Conservation (phyloP, 73 alveolate genomes). For the Symbiodinium natans region DNA sequence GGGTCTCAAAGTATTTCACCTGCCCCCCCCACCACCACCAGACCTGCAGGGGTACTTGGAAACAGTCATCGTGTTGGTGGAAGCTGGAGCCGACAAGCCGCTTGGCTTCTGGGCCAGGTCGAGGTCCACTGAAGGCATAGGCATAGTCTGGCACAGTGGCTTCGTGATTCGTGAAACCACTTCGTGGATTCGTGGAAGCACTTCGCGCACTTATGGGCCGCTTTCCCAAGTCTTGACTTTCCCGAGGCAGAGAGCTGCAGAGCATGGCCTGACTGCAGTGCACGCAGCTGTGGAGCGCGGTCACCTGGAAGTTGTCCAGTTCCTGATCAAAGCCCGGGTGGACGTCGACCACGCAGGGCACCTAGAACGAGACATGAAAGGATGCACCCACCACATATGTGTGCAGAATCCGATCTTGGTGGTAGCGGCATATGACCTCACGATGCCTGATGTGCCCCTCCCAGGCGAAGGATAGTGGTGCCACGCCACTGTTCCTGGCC, state of each 20-base stretch:
- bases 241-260: slow-evolving; percentile 3
- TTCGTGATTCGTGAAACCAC: too few species aligned
- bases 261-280: not conserved
- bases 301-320: not conserved
- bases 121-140: too few species aligned
- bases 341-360: not conserved
- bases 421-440: too few species aligned
- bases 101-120: too few species aligned
- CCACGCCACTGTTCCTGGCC: slow-evolving; percentile 7
- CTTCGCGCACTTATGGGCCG: too few species aligned
- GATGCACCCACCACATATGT: too few species aligned
- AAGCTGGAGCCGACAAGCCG: slow-evolving; percentile 3
- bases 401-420: too few species aligned
- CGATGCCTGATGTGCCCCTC: not conserved
- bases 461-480: not conserved
- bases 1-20: not conserved
- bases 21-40: not conserved
- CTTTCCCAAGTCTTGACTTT: too few species aligned
- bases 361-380: too few species aligned
- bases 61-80: slow-evolving; percentile 2
- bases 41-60: not conserved
- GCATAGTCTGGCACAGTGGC: too few species aligned
- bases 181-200: too few species aligned
- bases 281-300: slow-evolving; percentile 9
- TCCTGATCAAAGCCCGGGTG: not conserved